phyloP scores from a whole-genome alignment of 495 filamentous ascomycete genomes.

The Cercophora scortea region DNA sequence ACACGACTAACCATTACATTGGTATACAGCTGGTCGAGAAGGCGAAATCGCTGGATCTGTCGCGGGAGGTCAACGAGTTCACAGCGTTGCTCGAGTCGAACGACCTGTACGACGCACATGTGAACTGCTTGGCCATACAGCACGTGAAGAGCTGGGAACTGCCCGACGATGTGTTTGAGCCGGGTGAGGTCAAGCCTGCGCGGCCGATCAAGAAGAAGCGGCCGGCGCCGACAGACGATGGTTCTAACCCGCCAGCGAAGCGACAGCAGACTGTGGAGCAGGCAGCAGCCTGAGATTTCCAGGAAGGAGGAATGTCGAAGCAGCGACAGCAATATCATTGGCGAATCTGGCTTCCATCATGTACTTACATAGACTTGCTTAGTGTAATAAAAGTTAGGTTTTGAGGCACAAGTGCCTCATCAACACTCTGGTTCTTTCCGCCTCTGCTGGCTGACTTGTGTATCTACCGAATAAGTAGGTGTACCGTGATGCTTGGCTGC shows the following conservation, averaged over 20 bases:
- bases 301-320: neutral
- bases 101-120: constrained; percentile 49
- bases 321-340: neutral
- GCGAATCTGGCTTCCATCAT: constrained; percentile 3
- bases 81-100: constrained; percentile 60
- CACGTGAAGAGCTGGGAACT: constrained; percentile 77
- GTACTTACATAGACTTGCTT: constrained; percentile 13
- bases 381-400: constrained; percentile 27
- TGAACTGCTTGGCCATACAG: constrained; percentile 60
- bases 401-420: constrained; percentile 29
- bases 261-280: constrained; percentile 25
- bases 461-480: too few relatives aligned
- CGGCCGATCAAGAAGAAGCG: constrained; percentile 49
- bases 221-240: constrained; percentile 12
- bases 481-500: too few relatives aligned
- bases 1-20: constrained; percentile 30
- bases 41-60: constrained; percentile 57
- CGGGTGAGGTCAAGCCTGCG: constrained; percentile 64
- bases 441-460: neutral
- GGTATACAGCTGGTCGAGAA: constrained; percentile 30
- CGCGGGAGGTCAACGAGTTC: constrained; percentile 66
- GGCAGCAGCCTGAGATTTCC: constrained; percentile 10
- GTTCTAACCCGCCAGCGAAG: constrained; percentile 9
- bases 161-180: constrained; percentile 80
- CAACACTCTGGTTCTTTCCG: constrained; percentile 1